These are phyloP conservation scores for Cytospora paraplurivora DNA, from an alignment of 2,329 filamentous ascomycete species.

Conservation along the genomic window DNA sequence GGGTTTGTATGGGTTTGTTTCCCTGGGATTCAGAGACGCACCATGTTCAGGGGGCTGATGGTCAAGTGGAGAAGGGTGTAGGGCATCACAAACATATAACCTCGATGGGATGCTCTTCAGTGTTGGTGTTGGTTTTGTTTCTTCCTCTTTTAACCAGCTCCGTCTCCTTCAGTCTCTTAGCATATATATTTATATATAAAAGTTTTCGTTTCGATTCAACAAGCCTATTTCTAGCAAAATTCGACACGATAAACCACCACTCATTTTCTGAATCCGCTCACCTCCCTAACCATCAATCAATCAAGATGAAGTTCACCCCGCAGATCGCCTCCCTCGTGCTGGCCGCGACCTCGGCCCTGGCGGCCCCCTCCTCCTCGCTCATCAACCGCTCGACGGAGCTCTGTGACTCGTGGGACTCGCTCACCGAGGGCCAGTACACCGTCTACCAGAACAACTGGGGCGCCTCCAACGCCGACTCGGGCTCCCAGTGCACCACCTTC, in stretches of 20 bases:
- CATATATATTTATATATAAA: too few species aligned
- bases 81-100: too few species aligned
- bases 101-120: too few species aligned
- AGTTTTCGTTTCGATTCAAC: background rate
- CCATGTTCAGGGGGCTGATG: too few species aligned
- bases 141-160: too few species aligned
- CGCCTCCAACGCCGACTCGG: slow-evolving; percentile 38
- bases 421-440: slow-evolving; percentile 44
- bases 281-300: background rate
- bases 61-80: too few species aligned
- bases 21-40: too few species aligned
- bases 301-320: slow-evolving; percentile 26
- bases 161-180: too few species aligned
- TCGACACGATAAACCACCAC: background rate
- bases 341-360: slow-evolving; percentile 35
- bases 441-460: slow-evolving; percentile 59
- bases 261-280: background rate
- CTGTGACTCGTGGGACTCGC: slow-evolving; percentile 45
- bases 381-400: slow-evolving; percentile 39
- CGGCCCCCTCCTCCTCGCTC: slow-evolving; percentile 36
- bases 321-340: slow-evolving; percentile 36
- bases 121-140: too few species aligned
- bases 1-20: too few species aligned
- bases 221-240: background rate
- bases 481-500: slow-evolving; percentile 47